Evolutionary conservation across 2,329 filamentous ascomycete species (phyloP).

Genomic region (Whalleya microplaca): DNA sequence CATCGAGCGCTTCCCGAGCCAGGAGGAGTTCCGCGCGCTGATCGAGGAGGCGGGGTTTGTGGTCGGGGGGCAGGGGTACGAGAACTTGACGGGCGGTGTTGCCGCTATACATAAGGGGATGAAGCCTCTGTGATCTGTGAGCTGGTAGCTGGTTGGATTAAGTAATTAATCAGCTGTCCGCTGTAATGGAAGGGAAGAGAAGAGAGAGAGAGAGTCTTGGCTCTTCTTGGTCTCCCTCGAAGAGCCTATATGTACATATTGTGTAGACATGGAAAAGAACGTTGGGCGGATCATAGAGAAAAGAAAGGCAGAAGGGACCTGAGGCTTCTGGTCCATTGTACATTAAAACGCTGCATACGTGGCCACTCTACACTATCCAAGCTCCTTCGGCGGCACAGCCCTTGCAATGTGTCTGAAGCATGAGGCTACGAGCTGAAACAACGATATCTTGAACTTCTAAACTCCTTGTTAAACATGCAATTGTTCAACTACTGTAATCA

Average conservation of each 20-base stretch:
- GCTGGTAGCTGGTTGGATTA: not conserved
- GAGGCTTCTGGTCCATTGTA: conserved; percentile 7
- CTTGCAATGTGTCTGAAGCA: not conserved
- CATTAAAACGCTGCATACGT: conserved; percentile 5
- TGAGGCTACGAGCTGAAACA: not conserved
- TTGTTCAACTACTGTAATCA: not conserved
- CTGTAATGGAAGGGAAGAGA: not conserved
- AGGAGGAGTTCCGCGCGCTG: conserved; percentile 83
- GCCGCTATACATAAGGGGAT: conserved; percentile 96
- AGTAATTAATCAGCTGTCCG: no score
- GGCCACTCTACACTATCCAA: not conserved
- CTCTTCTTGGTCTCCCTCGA: not conserved
- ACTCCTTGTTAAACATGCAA: no score
- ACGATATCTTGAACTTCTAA: not conserved
- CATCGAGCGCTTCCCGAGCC: conserved; percentile 89
- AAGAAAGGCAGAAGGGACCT: not conserved
- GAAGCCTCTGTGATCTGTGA: conserved; percentile 62
- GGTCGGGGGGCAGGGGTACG: conserved; percentile 80
- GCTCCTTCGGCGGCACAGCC: not conserved
- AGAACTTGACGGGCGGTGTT: conserved; percentile 89
- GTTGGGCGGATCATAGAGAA: conserved; percentile 3
- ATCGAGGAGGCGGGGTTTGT: conserved; percentile 84
- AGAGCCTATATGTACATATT: not conserved
- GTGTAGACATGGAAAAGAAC: not conserved
- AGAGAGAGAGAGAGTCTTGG: not conserved